Evolutionary conservation across 768 basidiomycete species (phyloP), one percentile per base, ranked within the genome.

Genomic region (Baorangia bicolor): DNA sequence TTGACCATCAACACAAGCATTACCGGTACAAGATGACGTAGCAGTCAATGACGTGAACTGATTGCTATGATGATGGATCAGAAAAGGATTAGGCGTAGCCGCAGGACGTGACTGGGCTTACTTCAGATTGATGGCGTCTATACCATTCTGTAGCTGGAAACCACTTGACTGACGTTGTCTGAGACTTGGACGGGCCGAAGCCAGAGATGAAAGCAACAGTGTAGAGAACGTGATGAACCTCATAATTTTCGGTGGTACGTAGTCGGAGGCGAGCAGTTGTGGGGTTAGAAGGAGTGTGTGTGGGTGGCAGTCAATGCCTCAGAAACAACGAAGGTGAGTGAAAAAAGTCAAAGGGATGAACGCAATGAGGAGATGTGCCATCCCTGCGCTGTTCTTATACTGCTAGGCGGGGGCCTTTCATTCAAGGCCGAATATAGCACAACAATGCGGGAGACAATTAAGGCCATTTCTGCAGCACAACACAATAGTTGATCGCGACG

Each of bases 1-100:
- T 33, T 75, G 57, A 35, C 68, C 64, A 57, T 73, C 67, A 11
- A 84, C 67, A 60, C 85, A 87, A 9, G 83, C 81, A 37, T 77
- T 62, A 16, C 77, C 77, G 9, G 60, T 65, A 37, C 72, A 73
- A 54, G 78, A 75, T 13, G 77, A 62, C 12, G 72, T 72, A 37
- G 61, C 7, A 6, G 55, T 63, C 50, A 66, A 35, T 1, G 58
- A 50, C 33, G 20, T 10, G 40, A 65, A 70, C 37, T 66, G 55
- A 37, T 64, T 62, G 48, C 69, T 69, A 45, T 14, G 21, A 53
- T 8, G 53, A 51, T 21, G 6, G 2, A n/a, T 59, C 21, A 63
- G 59, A 43, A 49, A 25, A 33, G 18, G 14, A 27, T 37, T 3
- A 13, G 4, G 12, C 25, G 20, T 27, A 20, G 25, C 13, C 18